These are phyloP conservation scores for Cenchrus americanus DNA, from an alignment of 176 grass and related monocot genomes.

Conservation along the genomic window DNA sequence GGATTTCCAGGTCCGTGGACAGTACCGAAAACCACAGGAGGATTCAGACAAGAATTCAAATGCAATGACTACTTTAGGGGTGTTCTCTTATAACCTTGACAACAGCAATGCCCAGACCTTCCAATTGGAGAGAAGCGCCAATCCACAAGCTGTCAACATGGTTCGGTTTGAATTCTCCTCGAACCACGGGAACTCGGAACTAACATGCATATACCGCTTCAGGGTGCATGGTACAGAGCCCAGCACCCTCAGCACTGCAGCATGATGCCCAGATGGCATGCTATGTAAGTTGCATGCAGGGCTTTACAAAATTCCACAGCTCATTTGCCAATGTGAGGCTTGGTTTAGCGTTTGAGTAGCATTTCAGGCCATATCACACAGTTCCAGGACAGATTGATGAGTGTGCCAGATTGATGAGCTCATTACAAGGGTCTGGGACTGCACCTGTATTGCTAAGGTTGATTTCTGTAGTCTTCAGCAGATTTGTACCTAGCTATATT, in stretches of 20 bases:
- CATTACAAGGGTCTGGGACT: neutral
- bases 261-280: slow-evolving; percentile 36
- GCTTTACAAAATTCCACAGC: neutral
- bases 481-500: neutral
- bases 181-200: slow-evolving; percentile 67
- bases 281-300: slow-evolving; percentile 10
- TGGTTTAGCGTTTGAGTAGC: neutral
- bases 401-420: neutral
- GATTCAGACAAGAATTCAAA: slow-evolving; percentile 39
- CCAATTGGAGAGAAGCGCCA: slow-evolving; percentile 37
- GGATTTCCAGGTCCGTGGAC: slow-evolving; percentile 67
- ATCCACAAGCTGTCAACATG: slow-evolving; percentile 51
- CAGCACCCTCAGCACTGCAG: slow-evolving; percentile 1
- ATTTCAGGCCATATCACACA: neutral
- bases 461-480: slow-evolving; percentile 10
- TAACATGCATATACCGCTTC: slow-evolving; percentile 93
- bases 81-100: slow-evolving; percentile 75
- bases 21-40: slow-evolving; percentile 53
- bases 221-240: slow-evolving; percentile 86
- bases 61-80: slow-evolving; percentile 36
- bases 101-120: slow-evolving; percentile 85
- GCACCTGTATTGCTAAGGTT: neutral
- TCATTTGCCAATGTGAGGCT: neutral
- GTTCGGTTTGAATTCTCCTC: slow-evolving; percentile 66
- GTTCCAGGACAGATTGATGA: neutral